Evolutionary conservation across 805 yeast genomes (phyloP), one percentile per base, ranked within the genome.

Genomic region (Cyberlindnera petersonii): DNA sequence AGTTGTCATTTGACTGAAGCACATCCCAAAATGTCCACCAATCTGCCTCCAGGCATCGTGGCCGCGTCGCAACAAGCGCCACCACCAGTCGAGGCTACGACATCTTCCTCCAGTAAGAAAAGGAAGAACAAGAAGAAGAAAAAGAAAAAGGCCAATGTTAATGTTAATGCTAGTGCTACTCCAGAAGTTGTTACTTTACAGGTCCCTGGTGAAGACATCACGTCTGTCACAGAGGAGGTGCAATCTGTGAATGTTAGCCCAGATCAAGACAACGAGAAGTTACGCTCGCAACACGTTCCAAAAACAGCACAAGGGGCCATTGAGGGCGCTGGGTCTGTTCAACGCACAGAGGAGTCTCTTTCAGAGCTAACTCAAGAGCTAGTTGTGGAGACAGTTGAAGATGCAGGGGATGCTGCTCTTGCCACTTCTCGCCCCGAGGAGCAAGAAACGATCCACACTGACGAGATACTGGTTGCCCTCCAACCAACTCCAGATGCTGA

Each of bases 71-170:
- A 22, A 24, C 35, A 32, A 22, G 35, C 35, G 19, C 27, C 27
- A 24, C 27, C 35, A 16, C 26, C 38, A 8, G 33, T 15, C 8
- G 19, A 23, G 15, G 3, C 33, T 13, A 28, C 28, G 4, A 23
- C 33, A 9, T 19, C 26, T 21, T 32, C 39, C n/a, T 17, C 30
- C 14, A 32, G 23, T 17, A 33, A 36, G 35, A 41, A 41, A 35
- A 41, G 33, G 31, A 32, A 32, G 30, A 33, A 38, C 26, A 36
- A 41, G 23, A 35, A 40, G 31, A 36, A 41, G 24, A 36, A 41
- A 38, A 36, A 31, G 23, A 32, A 35, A 33, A 33, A 40, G 24
- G 32, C 37, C 9, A 32, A 34, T 17, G 31, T 26, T 18, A 30
- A 32, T 8, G 30, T 11, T 17, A n/a, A 17, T 20, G 21, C 14